Base-by-base conservation (phyloP, 2,329 filamentous ascomycete species). In the Passalora sequoiae region DNA sequence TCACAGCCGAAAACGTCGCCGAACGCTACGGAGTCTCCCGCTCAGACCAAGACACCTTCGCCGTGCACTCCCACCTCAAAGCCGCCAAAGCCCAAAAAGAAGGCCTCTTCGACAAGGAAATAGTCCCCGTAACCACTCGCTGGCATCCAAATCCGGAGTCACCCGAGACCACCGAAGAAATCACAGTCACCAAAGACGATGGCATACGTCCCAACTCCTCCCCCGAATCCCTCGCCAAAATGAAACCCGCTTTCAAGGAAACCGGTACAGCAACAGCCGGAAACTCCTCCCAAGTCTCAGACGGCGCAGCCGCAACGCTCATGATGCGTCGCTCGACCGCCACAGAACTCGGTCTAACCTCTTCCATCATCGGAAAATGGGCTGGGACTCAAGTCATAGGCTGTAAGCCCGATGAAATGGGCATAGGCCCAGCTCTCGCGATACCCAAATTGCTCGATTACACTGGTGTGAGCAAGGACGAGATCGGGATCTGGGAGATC, bases 331-430 rank as follows among this genome's bases (percentile, higher is more conserved):
- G 89, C n/a, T 83, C 78, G 55, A 89, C 83, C 1, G 89, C 89
- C 0, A 78, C 77, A 0, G 76, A 79, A 43, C 75, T 94, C 0
- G 88, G 88, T 0, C 72, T 94, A 1, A 67, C 72, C 10, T 74
- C 71, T 4, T 72, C 71, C 20, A 86, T 95, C 58, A 81, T 94
- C 46, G 89, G 84, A 25, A 88, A 85, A 64, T 96, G 89, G 72
- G 85, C 89, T 0, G 83, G 78, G 0, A 83, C 85, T 1, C 76
- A 81, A 21, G 82, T 86, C 8, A 80, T 81, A 0, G 89, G 91
- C 9, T 94, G 87, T 62, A 74, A 73, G 39, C 89, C 91, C 0
- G 88, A 94, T 60, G 89, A 95, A 74, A 96, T 97, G 91, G 89
- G 91, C 28, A 74, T 96, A 45, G 89, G 91, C 0, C 89, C 91